These are phyloP conservation scores for Luffa aegyptiaca DNA, from an alignment of 306 rosid genomes.

Conservation along the genomic window DNA sequence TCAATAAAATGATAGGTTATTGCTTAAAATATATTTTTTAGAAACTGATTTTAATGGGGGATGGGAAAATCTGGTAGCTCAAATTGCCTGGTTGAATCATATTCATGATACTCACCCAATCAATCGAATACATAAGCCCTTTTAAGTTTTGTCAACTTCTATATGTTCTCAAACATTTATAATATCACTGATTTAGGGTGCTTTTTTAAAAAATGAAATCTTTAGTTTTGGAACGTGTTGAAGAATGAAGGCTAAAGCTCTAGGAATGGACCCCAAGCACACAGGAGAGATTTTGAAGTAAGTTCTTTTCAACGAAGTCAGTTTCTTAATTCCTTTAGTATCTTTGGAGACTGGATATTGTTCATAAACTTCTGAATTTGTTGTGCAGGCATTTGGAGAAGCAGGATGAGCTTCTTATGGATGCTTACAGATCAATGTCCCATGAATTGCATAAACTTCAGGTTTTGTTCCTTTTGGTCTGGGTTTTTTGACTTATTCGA, in stretches of 20 bases:
- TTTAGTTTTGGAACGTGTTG: neutral
- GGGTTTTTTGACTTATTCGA: neutral
- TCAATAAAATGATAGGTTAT: neutral
- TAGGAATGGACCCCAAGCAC: slow-evolving; percentile 33
- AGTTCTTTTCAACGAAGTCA: neutral
- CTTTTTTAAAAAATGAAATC: neutral
- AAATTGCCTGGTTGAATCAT: neutral
- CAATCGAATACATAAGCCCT: neutral
- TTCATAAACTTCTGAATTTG: neutral
- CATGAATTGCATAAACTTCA: slow-evolving; percentile 38
- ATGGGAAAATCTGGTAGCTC: neutral
- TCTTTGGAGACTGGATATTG: neutral
- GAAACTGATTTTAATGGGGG: neutral
- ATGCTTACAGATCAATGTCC: slow-evolving; percentile 30
- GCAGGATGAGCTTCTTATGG: slow-evolving; percentile 38
- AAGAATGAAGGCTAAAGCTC: neutral
- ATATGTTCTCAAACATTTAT: neutral
- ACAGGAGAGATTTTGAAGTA: slow-evolving; percentile 38
- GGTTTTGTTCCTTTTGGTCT: slow-evolving; percentile 16
- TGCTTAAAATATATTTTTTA: neutral
- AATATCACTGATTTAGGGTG: neutral
- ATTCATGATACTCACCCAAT: neutral
- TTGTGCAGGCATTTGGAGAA: slow-evolving; percentile 43
- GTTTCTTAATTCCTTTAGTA: neutral
- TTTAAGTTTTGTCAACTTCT: neutral